Evolutionary conservation across 2,329 filamentous ascomycete genomes (phyloP), one percentile per base, ranked within the genome.

Genomic region (Fusarium ramigenum): DNA sequence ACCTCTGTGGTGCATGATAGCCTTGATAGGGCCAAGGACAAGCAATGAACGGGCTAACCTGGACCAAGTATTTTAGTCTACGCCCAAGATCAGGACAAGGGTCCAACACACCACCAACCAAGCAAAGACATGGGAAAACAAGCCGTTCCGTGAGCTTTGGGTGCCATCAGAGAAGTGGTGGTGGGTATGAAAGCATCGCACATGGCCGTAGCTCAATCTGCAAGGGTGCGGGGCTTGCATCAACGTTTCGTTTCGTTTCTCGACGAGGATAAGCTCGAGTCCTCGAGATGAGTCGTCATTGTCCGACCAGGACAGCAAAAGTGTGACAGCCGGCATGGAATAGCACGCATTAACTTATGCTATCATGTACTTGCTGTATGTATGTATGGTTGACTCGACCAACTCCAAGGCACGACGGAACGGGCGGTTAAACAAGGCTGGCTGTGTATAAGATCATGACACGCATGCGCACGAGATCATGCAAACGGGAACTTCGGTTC

Each of bases 151-250:
- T 28, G 43, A 68, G 60, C 34, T 62, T 60, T 66, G 52, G 60
- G 62, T 46, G 53, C 57, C 49, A 39, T 70, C 47, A 61, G 52
- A 49, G 32, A 57, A 52, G 61, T 63, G 66, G 57, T 63, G 70
- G 62, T 66, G 63, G 63, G 53, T 36, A 43, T 59, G 32, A 59
- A 59, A 59, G 30, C 44, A 66, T 59, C 53, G 69, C 75, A 78
- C 76, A 78, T 78, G 76, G 62, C 56, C 74, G 67, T 70, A 68
- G 59, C 42, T 50, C n/a, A 42, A 42, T 44, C 66, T 75, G 67
- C 71, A 72, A 69, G 58, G 60, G 59, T 69, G 76, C 60, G 76
- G 76, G 67, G 74, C 63, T 68, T 76, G 75, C 71, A 76, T 75
- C 76, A 72, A 74, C 73, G 57, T 63, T 69, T 69, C 32, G 65